Base-by-base conservation (phyloP, 352 stramenopile genomes). In the Sclerospora graminicola region DNA sequence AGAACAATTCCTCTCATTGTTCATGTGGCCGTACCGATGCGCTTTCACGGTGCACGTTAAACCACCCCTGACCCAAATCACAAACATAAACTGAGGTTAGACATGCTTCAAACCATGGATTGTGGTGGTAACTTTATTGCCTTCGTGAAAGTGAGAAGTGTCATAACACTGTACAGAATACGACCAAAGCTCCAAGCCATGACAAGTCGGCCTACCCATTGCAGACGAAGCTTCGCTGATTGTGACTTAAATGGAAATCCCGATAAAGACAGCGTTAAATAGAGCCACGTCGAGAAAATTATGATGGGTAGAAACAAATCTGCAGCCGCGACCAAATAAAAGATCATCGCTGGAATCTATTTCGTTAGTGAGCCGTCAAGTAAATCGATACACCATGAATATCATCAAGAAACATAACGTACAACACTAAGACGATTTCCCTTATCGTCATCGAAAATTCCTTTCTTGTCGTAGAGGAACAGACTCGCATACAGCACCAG, bases 261-360 rank as follows among this genome's bases (percentile, higher is more conserved):
- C 9, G 84, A 91, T 31, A 95, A 69, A 36, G 75, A 87, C 28
- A 95, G 51, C 13, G 84, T 88, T 39, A 96, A 63, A 55, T 95
- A 96, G 18, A 94, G 50, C 75, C 84, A 95, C 41, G 86, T 88
- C 14, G 66, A 70, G n/a, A 92, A 66, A 46, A 95, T 89, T 29
- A 95, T 88, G 20, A 95, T 64, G 33, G 85, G 85, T 29, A 96
- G 53, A 45, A 88, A 78, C 36, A 95, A 69, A 44, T 95, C 87
- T 16, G 85, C 81, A 29, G 77, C 83, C 2, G 82, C 77, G 15
- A 91, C 80, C 26, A 87, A 68, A 33, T 84, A 83, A 54, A 91
- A 86, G 28, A 84, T 83, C 57, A 77, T 78, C 21, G 72, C 66
- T 2, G 78, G 74, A 21, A 89, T 87, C 77, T 89, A 34, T 11